phyloP scores from a whole-genome alignment of 148 eudicot genomes.

The Beta vulgaris region DNA sequence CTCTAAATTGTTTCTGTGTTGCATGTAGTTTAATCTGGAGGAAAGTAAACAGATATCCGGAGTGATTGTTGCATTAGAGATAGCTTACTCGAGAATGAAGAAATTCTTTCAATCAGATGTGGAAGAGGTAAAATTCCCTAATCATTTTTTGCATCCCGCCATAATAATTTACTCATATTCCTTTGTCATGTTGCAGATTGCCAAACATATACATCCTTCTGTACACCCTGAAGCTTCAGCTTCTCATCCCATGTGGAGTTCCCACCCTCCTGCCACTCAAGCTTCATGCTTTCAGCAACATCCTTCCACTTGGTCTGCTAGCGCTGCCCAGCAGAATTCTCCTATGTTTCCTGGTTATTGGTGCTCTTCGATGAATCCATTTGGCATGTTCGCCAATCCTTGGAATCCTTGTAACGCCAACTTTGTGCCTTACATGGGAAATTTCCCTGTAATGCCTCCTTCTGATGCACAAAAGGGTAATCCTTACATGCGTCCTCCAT shows the following conservation, averaged over 20 bases:
- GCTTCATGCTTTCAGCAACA: background rate
- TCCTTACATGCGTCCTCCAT: no score
- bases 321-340: background rate
- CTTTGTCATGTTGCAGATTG: background rate
- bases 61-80: background rate
- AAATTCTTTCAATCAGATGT: background rate
- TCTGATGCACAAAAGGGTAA: background rate
- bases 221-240: background rate
- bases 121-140: background rate
- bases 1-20: background rate
- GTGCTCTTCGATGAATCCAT: background rate
- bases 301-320: background rate
- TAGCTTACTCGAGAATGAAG: background rate
- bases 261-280: background rate
- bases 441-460: background rate
- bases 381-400: background rate
- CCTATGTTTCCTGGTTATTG: background rate
- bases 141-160: background rate
- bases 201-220: background rate
- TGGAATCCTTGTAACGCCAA: constrained; percentile 6
- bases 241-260: background rate
- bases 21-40: background rate
- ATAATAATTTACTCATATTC: background rate
- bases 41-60: background rate
- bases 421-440: background rate